Percentiles rank a stretch among this genome's conserved stretches.
Conservation (phyloP, 73 alveolate species). For the Paramecium biaurelia region DNA sequence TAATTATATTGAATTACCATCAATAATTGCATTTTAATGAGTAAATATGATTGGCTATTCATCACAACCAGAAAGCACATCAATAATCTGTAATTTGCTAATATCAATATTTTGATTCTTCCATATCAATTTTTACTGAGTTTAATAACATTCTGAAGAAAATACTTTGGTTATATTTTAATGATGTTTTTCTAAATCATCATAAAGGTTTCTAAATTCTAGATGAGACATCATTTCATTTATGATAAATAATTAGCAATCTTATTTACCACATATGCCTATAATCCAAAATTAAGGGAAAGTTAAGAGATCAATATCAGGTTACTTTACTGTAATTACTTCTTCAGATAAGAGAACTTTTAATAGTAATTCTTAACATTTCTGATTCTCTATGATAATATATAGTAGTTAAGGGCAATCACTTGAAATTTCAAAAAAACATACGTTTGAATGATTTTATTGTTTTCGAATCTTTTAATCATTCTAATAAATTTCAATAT, state of each 20-base stretch:
- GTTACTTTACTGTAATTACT: background rate
- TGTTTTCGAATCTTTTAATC: background rate
- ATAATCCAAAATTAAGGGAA: slow-evolving; percentile 21
- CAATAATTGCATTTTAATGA: background rate
- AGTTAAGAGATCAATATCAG: background rate
- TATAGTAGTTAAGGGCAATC: background rate
- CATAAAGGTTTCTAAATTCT: background rate
- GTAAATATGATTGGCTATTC: background rate
- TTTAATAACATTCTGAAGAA: background rate
- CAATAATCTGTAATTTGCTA: background rate
- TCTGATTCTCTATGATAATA: background rate
- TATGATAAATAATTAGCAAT: background rate
- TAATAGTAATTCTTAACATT: background rate
- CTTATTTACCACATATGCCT: background rate
- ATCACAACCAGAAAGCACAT: background rate
- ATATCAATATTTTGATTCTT: background rate
- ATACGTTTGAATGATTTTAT: background rate
- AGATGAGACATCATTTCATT: background rate
- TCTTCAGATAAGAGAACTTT: background rate
- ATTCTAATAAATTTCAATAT: background rate
- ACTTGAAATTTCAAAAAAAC: background rate
- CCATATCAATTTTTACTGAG: background rate
- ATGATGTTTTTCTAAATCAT: background rate
- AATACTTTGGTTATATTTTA: background rate
- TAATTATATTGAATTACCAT: background rate